A percentile compares a stretch with the other conserved stretches of the same genome.
phyloP scores from a whole-genome alignment of 768 basidiomycete genomes.

The Krasilnikovozyma curviuscula region DNA sequence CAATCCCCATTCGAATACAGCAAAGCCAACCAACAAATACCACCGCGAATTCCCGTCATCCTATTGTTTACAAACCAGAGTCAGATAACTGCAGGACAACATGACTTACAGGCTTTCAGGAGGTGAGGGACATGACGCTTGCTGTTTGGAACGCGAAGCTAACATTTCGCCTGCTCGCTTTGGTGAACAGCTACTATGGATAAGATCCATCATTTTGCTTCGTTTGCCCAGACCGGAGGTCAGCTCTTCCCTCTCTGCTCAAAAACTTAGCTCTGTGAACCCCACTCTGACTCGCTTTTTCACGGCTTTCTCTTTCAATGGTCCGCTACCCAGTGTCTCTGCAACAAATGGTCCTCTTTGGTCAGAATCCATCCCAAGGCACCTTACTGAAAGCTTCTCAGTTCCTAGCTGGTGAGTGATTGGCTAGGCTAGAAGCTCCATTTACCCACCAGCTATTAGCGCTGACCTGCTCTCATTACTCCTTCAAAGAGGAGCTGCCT shows the following conservation, averaged over 20 bases:
- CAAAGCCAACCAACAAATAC: too few species aligned
- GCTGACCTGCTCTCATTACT: neutral
- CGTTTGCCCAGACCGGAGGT: constrained; percentile 86
- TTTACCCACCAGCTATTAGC: neutral
- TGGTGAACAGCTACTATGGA: too few species aligned
- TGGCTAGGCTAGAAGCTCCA: neutral
- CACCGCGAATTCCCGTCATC: too few species aligned
- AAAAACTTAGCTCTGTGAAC: neutral
- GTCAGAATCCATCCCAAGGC: constrained; percentile 85
- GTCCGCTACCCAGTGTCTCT: neutral
- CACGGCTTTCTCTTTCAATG: neutral
- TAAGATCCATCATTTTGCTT: constrained; percentile 73
- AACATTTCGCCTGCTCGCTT: too few species aligned
- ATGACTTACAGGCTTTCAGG: too few species aligned
- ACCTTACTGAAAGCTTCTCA: constrained; percentile 82
- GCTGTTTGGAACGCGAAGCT: too few species aligned
- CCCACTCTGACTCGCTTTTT: neutral
- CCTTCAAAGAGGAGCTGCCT: constrained; percentile 60
- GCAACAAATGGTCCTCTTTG: constrained; percentile 95
- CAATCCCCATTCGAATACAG: too few species aligned
- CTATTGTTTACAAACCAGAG: too few species aligned
- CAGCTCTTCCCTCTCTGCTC: constrained; percentile 17
- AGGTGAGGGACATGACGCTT: too few species aligned
- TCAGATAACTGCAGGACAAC: too few species aligned
- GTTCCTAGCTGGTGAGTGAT: constrained; percentile 48